These are phyloP conservation scores for Polytolypa hystricis DNA, from an alignment of 2,329 filamentous ascomycete species.

Conservation along the genomic window DNA sequence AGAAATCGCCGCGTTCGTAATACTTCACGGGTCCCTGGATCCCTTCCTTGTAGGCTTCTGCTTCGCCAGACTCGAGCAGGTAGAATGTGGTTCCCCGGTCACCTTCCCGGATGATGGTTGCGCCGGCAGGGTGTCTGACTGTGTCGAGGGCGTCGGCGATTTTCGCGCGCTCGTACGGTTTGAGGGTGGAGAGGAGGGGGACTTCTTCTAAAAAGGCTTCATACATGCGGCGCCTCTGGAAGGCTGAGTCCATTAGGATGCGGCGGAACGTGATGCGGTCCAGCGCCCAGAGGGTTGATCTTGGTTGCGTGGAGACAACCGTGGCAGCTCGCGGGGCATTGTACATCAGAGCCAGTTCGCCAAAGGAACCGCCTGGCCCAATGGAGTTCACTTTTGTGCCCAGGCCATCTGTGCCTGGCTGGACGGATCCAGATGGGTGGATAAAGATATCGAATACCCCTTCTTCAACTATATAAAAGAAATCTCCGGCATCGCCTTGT, in stretches of 20 bases:
- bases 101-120: slow-evolving; percentile 81
- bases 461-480: slow-evolving; percentile 93
- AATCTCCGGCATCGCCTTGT: slow-evolving; percentile 92
- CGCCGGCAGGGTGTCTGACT: slow-evolving; percentile 66
- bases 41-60: slow-evolving; percentile 74
- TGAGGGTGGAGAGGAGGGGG: slow-evolving; percentile 69
- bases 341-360: slow-evolving; percentile 96
- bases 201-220: slow-evolving; percentile 95
- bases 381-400: slow-evolving; percentile 73
- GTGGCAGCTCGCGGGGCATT: slow-evolving; percentile 93
- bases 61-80: slow-evolving; percentile 76
- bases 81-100: slow-evolving; percentile 89
- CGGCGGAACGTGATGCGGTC: slow-evolving; percentile 94
- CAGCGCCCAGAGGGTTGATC: slow-evolving; percentile 81
- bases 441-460: slow-evolving; percentile 87
- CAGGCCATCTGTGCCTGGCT: slow-evolving; percentile 62
- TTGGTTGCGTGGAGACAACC: slow-evolving; percentile 68
- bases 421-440: slow-evolving; percentile 63
- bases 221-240: slow-evolving; percentile 91
- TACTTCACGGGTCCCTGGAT: slow-evolving; percentile 59
- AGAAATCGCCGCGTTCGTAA: slow-evolving; percentile 90
- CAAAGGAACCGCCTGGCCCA: slow-evolving; percentile 83
- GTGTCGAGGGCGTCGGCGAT: slow-evolving; percentile 94
- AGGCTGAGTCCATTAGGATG: slow-evolving; percentile 96
- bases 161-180: slow-evolving; percentile 88